phyloP scores from a whole-genome alignment of 805 yeast species.

The Saccharomycopsis sp. region DNA sequence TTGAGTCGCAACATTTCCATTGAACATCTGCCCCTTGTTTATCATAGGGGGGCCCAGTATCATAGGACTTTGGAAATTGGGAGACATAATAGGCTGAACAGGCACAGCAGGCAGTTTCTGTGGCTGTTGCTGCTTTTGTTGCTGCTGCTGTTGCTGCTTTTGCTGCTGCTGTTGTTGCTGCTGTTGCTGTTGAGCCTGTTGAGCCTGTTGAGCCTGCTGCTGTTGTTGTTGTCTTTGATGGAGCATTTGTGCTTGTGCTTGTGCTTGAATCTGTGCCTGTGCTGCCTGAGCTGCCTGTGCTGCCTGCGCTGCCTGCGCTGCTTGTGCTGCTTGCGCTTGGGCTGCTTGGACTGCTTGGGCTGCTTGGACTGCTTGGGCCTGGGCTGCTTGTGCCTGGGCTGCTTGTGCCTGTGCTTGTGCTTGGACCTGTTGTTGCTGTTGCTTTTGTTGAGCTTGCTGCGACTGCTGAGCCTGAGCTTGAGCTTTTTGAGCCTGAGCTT shows the following conservation, averaged over 20 bases:
- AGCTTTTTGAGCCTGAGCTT: too few relatives aligned
- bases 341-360: slow-evolving; percentile 8
- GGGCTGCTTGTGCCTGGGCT: neutral
- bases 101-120: neutral
- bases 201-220: neutral
- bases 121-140: neutral
- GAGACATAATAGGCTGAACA: neutral
- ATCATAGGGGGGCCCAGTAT: neutral
- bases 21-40: neutral
- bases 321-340: too few relatives aligned
- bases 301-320: too few relatives aligned
- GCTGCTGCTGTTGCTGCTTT: slow-evolving; percentile 6
- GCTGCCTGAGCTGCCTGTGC: too few relatives aligned
- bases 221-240: neutral
- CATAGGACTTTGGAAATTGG: slow-evolving; percentile 1
- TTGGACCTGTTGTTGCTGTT: slow-evolving; percentile 1
- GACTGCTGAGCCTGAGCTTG: slow-evolving; percentile 2
- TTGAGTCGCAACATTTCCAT: neutral
- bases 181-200: slow-evolving; percentile 2
- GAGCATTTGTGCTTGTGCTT: slow-evolving; percentile 1
- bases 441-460: slow-evolving; percentile 1
- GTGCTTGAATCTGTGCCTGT: slow-evolving; percentile 2
- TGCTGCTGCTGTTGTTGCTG: slow-evolving; percentile 7
- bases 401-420: neutral
- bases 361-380: neutral